Base-by-base conservation (phyloP, 129 eudicot species). In the Helichrysum umbraculigerum region DNA sequence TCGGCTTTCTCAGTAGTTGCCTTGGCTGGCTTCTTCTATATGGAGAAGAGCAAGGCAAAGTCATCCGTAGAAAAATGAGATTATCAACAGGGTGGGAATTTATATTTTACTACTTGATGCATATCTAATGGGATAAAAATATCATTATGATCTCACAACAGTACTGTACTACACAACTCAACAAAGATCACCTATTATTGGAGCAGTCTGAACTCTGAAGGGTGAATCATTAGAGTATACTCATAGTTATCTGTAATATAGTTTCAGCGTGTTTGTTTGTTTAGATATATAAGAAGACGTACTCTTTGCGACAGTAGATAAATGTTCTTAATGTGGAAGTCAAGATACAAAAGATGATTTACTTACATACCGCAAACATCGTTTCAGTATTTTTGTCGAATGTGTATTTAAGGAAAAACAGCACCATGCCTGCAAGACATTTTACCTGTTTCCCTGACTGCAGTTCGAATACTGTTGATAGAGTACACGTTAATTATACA, bases 1-100 rank as follows among this genome's bases (percentile, higher is more conserved):
- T 91, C 96, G 25, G 79, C 81, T 37, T 88, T 92, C 78, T 85
- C 91, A 4, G 20, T 91, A 0, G 52, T 88, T 35, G 79, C 95
- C 20, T 71, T 88, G 79, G 75, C 84, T 34, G 88, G 86, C 1
- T 85, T 92, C 87, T 91, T 88, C 82, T 83, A 74, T 85, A 17
- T 83, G 85, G 96, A 91, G 78, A 88, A 88, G 72, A 87, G 87
- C 1, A 88, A 73, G 82, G 82, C 82, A 29, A 91, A 74, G 73
- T 51, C 71, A 34, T 34, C 71, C 17, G 15, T 15, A 66, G 15
- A 66, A 47, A 66, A 19, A 66, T 10, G 54, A 66, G 54, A 3
- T 14, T 15, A 14, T 62, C 35, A 62, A 62, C 6, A 25, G 0
- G 7, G 67, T 28, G 54, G 69, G 16, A 37, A 19, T n/a, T 66